Base-by-base conservation (phyloP, 23 red algal species). In the Cyanidioschyzon merolae region DNA sequence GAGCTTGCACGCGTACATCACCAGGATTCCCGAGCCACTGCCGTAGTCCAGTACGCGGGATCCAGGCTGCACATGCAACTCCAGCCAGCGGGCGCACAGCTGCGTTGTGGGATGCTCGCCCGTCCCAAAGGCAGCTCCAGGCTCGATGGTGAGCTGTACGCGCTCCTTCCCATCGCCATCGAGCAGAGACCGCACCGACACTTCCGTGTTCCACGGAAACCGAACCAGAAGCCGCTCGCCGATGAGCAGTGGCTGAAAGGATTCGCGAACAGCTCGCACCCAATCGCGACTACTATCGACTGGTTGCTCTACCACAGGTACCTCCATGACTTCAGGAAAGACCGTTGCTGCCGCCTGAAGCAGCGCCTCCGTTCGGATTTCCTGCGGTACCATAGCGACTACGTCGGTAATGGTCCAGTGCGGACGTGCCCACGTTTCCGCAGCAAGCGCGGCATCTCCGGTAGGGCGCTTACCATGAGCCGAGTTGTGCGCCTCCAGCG, bases 21-120 rank as follows among this genome's bases (percentile, higher is more conserved):
- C 79, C 37, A 98, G 83, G 18, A 98, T 76, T 0, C 94, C 94
- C 63, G 80, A 86, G 2, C 94, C 94, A 24, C 83, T 88, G 21
- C 94, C 94, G 82, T 82, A 98, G 75, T 98, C 94, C 36, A 98
- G 75, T 37, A 98, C 21, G 18, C 59, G 54, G 34, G 40, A 37
- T 27, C 79, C 84, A 0, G 40, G 74, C n/a, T 58, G 24, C 3
- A 80, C 32, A 54, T 68, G 51, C 77, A 35, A 2, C 37, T 75
- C 50, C 45, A 93, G 39, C 89, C 89, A 91, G 1, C 0, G 1
- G 0, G 79, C 63, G 75, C 79, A 79, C 26, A 90, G 81, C 79
- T 80, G 83, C 38, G 94, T 98, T 17, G 94, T 98, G 1, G 88
- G n/a, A 58, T 98, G 94, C 75, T 98, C 88, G 24, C 94, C 94